phyloP scores from a whole-genome alignment of 345 rosid genomes.

The Melastoma malabathricum region DNA sequence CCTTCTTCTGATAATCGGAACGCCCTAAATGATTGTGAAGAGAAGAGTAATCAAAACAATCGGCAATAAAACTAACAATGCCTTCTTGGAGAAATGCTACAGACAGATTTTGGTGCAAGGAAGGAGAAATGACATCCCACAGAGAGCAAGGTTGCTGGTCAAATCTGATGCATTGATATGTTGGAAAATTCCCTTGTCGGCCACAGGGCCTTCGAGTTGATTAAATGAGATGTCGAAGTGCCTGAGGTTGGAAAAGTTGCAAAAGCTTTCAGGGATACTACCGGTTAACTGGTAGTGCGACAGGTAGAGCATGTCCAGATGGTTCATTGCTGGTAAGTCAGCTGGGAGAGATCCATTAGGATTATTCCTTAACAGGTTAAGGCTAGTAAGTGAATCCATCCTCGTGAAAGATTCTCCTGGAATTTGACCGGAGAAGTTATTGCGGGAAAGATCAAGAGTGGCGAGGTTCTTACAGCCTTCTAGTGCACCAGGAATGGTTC shows the following conservation, averaged over 20 bases:
- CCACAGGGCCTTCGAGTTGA: conserved; percentile 60
- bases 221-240: conserved; percentile 59
- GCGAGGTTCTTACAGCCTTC: conserved; percentile 51
- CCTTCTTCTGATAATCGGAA: conserved; percentile 16
- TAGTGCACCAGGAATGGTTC: conserved; percentile 44
- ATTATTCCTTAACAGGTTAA: conserved; percentile 59
- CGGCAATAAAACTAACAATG: conserved; percentile 19
- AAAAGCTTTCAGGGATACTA: conserved; percentile 41
- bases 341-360: conserved; percentile 44
- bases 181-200: conserved; percentile 50
- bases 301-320: conserved; percentile 44
- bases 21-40: conserved; percentile 18
- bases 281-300: conserved; percentile 56
- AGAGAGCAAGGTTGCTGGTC: conserved; percentile 52
- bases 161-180: conserved; percentile 31
- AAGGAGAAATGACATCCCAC: conserved; percentile 35
- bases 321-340: conserved; percentile 30
- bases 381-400: conserved; percentile 27
- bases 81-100: conserved; percentile 29
- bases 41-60: conserved; percentile 30
- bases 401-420: conserved; percentile 26
- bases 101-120: conserved; percentile 32
- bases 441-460: conserved; percentile 60
- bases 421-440: conserved; percentile 47
- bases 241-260: conserved; percentile 41